Evolutionary conservation across 2,329 filamentous ascomycete genomes (phyloP).

Genomic region (Aspergillus unguis): DNA sequence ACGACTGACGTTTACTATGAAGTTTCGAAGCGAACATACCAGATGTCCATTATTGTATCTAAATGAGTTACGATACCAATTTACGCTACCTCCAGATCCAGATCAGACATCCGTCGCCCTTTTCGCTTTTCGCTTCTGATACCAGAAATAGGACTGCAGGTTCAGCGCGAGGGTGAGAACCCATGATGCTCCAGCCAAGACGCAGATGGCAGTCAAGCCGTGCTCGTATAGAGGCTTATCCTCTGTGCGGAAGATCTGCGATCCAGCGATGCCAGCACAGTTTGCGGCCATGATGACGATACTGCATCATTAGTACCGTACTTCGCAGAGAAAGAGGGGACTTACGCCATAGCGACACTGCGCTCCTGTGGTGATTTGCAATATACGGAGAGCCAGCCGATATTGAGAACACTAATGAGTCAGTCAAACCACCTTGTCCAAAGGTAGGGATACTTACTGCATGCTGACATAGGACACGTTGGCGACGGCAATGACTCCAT

Average conservation of each 20-base stretch:
- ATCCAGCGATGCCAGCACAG: constrained; percentile 59
- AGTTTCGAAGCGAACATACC: background rate
- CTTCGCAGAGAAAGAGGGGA: background rate
- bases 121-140: constrained; percentile 18
- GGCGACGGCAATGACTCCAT: constrained; percentile 28
- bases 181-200: constrained; percentile 26
- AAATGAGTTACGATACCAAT: background rate
- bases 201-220: constrained; percentile 26
- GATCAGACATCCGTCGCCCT: background rate
- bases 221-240: constrained; percentile 27
- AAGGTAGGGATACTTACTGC: constrained; percentile 28
- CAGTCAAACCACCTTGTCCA: background rate
- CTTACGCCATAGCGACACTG: constrained; percentile 58
- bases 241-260: constrained; percentile 53
- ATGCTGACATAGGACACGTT: constrained; percentile 34
- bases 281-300: constrained; percentile 60
- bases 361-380: constrained; percentile 57
- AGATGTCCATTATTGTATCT: background rate
- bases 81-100: background rate
- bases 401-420: constrained; percentile 46
- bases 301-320: constrained; percentile 14
- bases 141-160: constrained; percentile 22
- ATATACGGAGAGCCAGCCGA: constrained; percentile 58
- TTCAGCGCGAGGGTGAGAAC: constrained; percentile 16
- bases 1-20: background rate